A percentile compares a stretch with the other conserved stretches of the same genome.
Conservation (phyloP, 495 filamentous ascomycete species). For the Neurospora sp. region DNA sequence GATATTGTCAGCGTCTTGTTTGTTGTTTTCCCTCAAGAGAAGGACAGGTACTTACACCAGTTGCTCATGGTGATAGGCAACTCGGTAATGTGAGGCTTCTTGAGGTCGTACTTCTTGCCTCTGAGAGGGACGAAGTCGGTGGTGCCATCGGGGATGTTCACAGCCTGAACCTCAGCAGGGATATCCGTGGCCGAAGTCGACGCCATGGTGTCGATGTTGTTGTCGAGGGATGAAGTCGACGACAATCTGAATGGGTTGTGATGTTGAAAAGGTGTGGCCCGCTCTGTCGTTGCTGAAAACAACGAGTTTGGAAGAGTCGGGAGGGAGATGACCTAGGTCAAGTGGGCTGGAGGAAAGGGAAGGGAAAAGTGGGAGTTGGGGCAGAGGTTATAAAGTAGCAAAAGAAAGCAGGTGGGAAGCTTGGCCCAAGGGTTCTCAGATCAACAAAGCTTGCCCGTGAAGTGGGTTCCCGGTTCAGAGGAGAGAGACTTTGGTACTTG, state of each 20-base stretch:
- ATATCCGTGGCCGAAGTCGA: constrained; percentile 24
- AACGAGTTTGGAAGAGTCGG: neutral
- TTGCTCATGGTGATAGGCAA: constrained; percentile 70
- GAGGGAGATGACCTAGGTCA: neutral
- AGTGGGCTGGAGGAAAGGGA: neutral
- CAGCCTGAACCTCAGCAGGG: constrained; percentile 19
- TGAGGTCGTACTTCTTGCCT: constrained; percentile 34
- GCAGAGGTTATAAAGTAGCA: neutral
- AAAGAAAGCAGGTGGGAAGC: neutral
- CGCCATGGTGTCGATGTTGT: constrained; percentile 28
- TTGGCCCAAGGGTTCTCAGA: neutral
- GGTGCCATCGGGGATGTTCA: constrained; percentile 38
- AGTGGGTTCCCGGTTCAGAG: neutral
- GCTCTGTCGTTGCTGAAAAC: neutral
- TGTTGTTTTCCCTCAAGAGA: no score
- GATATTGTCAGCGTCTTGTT: neutral
- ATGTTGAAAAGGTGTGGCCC: neutral
- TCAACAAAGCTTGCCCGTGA: neutral
- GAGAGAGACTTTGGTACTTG: neutral
- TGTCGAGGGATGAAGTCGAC: neutral
- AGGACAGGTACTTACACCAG: constrained; percentile 40
- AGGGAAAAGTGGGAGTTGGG: neutral
- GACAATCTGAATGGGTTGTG: neutral
- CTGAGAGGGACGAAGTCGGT: constrained; percentile 39
- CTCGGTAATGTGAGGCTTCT: constrained; percentile 45